Percentiles rank a stretch among this genome's conserved stretches.
Evolutionary conservation across 179 eudicot species (phyloP).

Genomic region (Drosera spatulata): DNA sequence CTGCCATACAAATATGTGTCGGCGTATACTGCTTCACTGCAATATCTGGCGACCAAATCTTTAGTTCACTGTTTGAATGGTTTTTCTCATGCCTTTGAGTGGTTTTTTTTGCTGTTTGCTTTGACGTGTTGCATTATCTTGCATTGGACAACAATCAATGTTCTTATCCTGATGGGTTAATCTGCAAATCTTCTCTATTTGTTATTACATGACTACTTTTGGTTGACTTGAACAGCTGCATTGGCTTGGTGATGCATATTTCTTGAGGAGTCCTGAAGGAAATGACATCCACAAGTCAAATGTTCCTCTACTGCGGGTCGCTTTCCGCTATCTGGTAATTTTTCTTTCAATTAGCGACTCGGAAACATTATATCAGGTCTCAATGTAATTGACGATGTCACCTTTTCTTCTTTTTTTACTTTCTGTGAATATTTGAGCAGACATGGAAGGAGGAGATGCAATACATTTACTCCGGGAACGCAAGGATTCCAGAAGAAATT

Average conservation of each 20-base stretch:
- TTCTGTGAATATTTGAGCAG: conserved; percentile 20
- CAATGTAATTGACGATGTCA: too few species aligned
- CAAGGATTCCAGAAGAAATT: conserved; percentile 45
- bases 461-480: conserved; percentile 46
- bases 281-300: conserved; percentile 67
- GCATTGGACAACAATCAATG: not conserved
- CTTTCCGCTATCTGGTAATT: conserved; percentile 56
- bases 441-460: conserved; percentile 77
- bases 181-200: not conserved
- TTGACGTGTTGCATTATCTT: not conserved
- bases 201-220: not conserved
- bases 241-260: conserved; percentile 70
- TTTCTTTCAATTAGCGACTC: conserved; percentile 1
- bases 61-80: too few species aligned
- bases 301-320: conserved; percentile 61
- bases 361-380: not conserved
- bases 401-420: too few species aligned
- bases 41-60: too few species aligned
- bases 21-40: too few species aligned
- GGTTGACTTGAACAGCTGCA: conserved; percentile 29
- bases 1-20: too few species aligned
- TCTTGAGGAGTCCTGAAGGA: conserved; percentile 58
- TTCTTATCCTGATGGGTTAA: not conserved
- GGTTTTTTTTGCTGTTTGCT: not conserved
- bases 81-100: too few species aligned